Percentiles rank a stretch among this genome's conserved stretches.
phyloP scores from a whole-genome alignment of 768 basidiomycete species.

The Pulveroboletus sp. region DNA sequence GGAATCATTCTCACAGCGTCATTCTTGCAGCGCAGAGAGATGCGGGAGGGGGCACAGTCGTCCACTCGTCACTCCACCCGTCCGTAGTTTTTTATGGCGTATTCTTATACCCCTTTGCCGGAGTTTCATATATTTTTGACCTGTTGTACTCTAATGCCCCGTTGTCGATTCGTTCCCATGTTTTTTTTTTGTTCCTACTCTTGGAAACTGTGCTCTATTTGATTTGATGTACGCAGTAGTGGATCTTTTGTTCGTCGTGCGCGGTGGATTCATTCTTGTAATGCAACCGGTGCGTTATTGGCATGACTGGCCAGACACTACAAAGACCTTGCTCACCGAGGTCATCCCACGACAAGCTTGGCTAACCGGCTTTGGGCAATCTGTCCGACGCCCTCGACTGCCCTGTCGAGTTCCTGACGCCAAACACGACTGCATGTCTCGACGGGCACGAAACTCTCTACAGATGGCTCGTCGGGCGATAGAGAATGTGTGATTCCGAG shows the following conservation, averaged over 20 bases:
- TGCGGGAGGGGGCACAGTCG: constrained; percentile 25
- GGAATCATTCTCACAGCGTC: constrained; percentile 4
- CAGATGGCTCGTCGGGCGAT: constrained; percentile 32
- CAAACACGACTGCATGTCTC: constrained; percentile 45
- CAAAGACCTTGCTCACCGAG: neutral
- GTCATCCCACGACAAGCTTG: constrained; percentile 18
- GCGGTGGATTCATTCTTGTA: constrained; percentile 11
- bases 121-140: constrained; percentile 15
- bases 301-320: neutral
- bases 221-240: constrained; percentile 8
- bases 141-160: constrained; percentile 25
- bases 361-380: constrained; percentile 71
- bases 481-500: constrained; percentile 51
- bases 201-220: neutral
- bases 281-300: constrained; percentile 5
- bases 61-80: constrained; percentile 15
- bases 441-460: constrained; percentile 36
- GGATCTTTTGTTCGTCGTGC: constrained; percentile 3
- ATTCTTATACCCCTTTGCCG: constrained; percentile 27
- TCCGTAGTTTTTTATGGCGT: constrained; percentile 26
- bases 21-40: constrained; percentile 25
- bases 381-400: constrained; percentile 63
- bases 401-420: constrained; percentile 65
- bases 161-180: neutral
- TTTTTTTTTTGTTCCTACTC: neutral